These are phyloP conservation scores for Phylloboletellus chloephorus DNA, from an alignment of 1,284 basidiomycete species.

Conservation along the genomic window DNA sequence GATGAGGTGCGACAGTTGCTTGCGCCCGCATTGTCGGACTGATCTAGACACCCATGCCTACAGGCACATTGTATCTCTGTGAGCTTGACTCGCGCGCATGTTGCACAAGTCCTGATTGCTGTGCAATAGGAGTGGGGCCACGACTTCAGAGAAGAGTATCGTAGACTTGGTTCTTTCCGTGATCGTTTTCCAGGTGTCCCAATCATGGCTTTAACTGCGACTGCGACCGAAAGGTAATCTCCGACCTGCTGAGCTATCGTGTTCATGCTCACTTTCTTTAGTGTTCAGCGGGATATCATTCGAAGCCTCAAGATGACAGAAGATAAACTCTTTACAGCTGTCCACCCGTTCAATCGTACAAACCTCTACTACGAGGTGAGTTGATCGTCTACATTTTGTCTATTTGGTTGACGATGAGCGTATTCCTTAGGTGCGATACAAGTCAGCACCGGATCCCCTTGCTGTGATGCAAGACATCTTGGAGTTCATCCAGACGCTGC, in stretches of 20 bases:
- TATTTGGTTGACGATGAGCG: background rate
- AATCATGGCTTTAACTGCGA: slow-evolving; percentile 81
- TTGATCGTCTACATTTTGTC: background rate
- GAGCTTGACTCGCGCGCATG: slow-evolving; percentile 14
- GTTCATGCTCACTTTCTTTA: slow-evolving; percentile 22
- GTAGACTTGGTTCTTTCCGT: slow-evolving; percentile 67
- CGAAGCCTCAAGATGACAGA: slow-evolving; percentile 55
- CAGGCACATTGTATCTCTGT: slow-evolving; percentile 86
- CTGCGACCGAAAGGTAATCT: slow-evolving; percentile 58
- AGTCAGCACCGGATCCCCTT: slow-evolving; percentile 43
- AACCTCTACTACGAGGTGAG: slow-evolving; percentile 79
- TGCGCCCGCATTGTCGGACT: background rate
- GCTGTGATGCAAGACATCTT: slow-evolving; percentile 60
- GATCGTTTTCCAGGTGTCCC: slow-evolving; percentile 65
- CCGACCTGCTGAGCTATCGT: background rate
- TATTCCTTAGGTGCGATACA: slow-evolving; percentile 52
- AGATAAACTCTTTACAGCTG: slow-evolving; percentile 53
- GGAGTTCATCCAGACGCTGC: slow-evolving; percentile 59
- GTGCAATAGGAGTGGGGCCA: slow-evolving; percentile 76
- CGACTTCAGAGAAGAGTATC: slow-evolving; percentile 71
- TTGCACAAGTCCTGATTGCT: background rate
- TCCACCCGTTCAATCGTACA: slow-evolving; percentile 74
- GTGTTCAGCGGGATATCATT: slow-evolving; percentile 71
- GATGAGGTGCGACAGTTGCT: slow-evolving; percentile 66
- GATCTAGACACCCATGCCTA: slow-evolving; percentile 3